Evolutionary conservation across 805 yeast species (phyloP), one percentile per base, ranked within the genome.

Genomic region (Sugiyamaella smithiae): DNA sequence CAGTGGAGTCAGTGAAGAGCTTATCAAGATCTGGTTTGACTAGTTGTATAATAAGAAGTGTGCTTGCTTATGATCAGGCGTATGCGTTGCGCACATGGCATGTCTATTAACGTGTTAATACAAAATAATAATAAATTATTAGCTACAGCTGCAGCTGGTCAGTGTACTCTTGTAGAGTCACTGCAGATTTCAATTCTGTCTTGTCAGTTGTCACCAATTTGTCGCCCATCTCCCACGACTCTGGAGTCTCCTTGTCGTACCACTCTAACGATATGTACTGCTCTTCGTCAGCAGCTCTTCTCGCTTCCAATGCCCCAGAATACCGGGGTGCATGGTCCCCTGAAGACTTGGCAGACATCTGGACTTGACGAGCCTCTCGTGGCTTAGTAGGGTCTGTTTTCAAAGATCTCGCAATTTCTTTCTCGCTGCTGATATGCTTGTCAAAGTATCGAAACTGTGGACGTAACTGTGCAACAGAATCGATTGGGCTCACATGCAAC

Each of bases 11-110:
- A 85, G 96, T n/a, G 99, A 93, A 66, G 99, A 93, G 69, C 77
- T 93, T 67, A 93, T 93, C 65, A 93, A 93, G 69, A 88, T 93
- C 81, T 93, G 97, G 97, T 90, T 89, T 62, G 97, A 90, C 67
- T 90, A 33, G 40, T 8, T 26, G n/a, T n/a, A n/a, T n/a, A n/a
- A n/a, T n/a, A n/a, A n/a, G n/a, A n/a, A n/a, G n/a, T n/a, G n/a
- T n/a, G n/a, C n/a, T n/a, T n/a, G n/a, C n/a, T n/a, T n/a, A n/a
- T n/a, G n/a, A n/a, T n/a, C n/a, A n/a, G n/a, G n/a, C n/a, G n/a
- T n/a, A n/a, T n/a, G n/a, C n/a, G n/a, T n/a, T n/a, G n/a, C n/a
- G n/a, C n/a, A n/a, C n/a, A n/a, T n/a, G n/a, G n/a, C n/a, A n/a
- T n/a, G n/a, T n/a, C n/a, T n/a, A n/a, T n/a, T n/a, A n/a, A n/a